These are phyloP conservation scores for Lipomyces lipofer DNA, from an alignment of 805 yeast species.

Conservation along the genomic window DNA sequence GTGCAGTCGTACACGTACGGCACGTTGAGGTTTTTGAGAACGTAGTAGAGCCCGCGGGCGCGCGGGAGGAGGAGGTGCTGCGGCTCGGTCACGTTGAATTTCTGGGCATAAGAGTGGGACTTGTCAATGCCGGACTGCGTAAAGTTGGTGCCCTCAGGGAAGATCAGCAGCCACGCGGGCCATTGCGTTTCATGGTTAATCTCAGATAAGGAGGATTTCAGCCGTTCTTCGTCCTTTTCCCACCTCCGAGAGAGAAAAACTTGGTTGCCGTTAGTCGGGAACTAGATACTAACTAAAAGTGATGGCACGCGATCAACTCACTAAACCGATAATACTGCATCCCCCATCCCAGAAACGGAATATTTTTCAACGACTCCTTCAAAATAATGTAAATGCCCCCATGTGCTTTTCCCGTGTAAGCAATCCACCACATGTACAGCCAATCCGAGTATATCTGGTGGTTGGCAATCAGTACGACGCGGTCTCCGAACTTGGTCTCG, in stretches of 20 bases:
- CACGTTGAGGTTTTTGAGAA: constrained; percentile 55
- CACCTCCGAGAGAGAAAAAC: constrained; percentile 69
- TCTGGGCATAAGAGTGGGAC: constrained; percentile 58
- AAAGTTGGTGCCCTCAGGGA: constrained; percentile 94
- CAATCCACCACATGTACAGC: constrained; percentile 85
- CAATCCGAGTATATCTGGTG: constrained; percentile 95
- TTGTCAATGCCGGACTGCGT: constrained; percentile 62
- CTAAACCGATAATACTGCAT: constrained; percentile 74
- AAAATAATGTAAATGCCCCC: constrained; percentile 70
- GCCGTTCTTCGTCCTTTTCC: constrained; percentile 66
- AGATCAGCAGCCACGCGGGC: constrained; percentile 69
- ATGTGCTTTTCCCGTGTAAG: constrained; percentile 65
- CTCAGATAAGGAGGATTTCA: constrained; percentile 56
- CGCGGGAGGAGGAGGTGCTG: constrained; percentile 79
- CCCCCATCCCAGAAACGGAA: constrained; percentile 84
- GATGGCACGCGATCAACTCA: constrained; percentile 10
- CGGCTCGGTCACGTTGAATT: constrained; percentile 46
- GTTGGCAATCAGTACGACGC: constrained; percentile 73
- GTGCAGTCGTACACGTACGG: constrained; percentile 74
- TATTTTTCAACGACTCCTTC: constrained; percentile 65
- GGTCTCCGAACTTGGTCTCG: constrained; percentile 45
- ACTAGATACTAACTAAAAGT: too few relatives aligned
- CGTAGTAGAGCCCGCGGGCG: constrained; percentile 71
- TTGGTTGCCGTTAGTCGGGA: too few relatives aligned
- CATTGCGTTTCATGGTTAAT: constrained; percentile 51